Base-by-base conservation (phyloP, 116 monocot species). In the Zostera marina region DNA sequence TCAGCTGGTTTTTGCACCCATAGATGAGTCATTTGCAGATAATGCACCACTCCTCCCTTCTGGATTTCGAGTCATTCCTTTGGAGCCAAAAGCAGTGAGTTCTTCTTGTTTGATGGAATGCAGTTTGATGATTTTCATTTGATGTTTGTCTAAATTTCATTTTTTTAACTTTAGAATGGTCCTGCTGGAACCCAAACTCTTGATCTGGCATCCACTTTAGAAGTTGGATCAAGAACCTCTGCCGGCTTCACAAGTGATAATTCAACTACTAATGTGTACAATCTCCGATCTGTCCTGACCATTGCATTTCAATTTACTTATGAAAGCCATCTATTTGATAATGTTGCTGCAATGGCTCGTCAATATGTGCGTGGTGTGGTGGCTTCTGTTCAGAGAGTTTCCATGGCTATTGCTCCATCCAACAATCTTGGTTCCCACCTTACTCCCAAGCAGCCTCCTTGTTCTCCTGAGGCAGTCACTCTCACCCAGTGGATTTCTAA, bases 251-350 rank as follows among this genome's bases (percentile, higher is more conserved):
- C 54, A 4, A 63, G 53, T 38, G 78, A 74, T 3, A 42, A n/a
- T 67, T 39, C 66, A 22, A 3, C 32, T 32, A 42, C 80, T 5
- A 67, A 47, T 54, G 11, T 68, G 3, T 73, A 52, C 70, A 85
- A 77, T 60, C 24, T 59, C 25, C 75, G 96, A 64, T 98, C 96
- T 1, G 85, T 98, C 11, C 74, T 98, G 44, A 98, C 89, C 11
- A 98, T 98, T 56, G 96, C 96, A 5, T 98, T 98, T 69, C 96
- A 98, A 58, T 98, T 98, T 41, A 70, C 80, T 13, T 98, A 66
- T 57, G 89, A 89, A 53, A 74, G 72, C 44, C 82, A 98, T 69
- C 78, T 89, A 6, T 58, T 67, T 4, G 96, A 98, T 22, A 85
- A 63, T 59, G 86, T 89, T 8, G 96, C 85, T 3, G 75, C 80